Percentiles rank a stretch among this genome's conserved stretches.
phyloP scores from a whole-genome alignment of 2,329 filamentous ascomycete genomes.

The Fonsecaea pedrosoi region DNA sequence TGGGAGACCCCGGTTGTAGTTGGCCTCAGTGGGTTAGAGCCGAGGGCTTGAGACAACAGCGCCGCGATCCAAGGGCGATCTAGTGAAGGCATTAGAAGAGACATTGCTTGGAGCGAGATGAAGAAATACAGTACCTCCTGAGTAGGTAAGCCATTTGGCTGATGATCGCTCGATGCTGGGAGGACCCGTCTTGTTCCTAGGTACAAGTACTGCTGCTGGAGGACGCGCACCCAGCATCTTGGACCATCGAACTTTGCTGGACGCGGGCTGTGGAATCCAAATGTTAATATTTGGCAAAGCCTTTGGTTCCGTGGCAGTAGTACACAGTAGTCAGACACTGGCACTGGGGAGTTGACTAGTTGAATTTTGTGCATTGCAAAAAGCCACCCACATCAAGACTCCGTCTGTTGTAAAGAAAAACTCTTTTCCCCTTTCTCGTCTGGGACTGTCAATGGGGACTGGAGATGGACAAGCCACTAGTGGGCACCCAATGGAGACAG shows the following conservation, averaged over 20 bases:
- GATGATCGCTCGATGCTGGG: not conserved
- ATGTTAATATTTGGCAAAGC: not conserved
- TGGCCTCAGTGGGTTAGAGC: not conserved
- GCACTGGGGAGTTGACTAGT: not conserved
- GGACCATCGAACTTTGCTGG: not conserved
- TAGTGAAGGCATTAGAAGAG: not conserved
- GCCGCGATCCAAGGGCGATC: constrained; percentile 1
- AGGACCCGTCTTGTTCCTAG: not conserved
- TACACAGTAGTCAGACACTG: constrained; percentile 1
- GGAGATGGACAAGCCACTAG: constrained; percentile 4
- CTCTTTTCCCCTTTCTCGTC: constrained; percentile 8
- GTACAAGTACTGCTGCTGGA: not conserved
- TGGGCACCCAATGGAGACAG: not conserved
- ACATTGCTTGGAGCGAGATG: constrained; percentile 1
- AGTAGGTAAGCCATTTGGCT: not conserved
- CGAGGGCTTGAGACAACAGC: constrained; percentile 17
- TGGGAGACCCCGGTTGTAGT: not conserved
- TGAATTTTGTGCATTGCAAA: not conserved
- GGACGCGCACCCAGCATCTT: not conserved
- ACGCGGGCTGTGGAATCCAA: not conserved
- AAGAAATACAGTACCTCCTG: not conserved
- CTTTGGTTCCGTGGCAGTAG: not conserved
- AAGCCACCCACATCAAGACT: not conserved
- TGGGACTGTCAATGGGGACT: constrained; percentile 3
- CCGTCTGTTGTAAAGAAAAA: not conserved